Evolutionary conservation across 495 filamentous ascomycete species (phyloP).

Genomic region (Pyrenula massariospora): DNA sequence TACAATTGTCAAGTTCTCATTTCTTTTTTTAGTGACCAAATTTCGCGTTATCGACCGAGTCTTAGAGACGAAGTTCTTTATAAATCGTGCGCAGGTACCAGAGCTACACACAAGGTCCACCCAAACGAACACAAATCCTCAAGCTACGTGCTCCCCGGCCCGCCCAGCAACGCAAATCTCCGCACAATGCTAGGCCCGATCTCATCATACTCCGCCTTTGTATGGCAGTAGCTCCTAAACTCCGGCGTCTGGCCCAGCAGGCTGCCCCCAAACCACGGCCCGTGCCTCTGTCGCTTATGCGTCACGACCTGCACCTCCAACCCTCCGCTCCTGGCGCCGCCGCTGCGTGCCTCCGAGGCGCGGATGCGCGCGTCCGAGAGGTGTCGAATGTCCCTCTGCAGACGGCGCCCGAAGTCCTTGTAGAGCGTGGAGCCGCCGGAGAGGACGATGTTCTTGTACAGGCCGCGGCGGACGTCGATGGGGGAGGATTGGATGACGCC

Average conservation of each 20-base stretch:
- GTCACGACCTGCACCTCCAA: constrained; percentile 93
- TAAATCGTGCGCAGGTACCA: too few species aligned
- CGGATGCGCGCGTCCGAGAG: constrained; percentile 84
- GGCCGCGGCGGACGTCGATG: constrained; percentile 89
- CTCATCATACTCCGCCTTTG: constrained; percentile 93
- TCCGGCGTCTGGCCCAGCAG: constrained; percentile 97
- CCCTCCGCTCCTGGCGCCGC: constrained; percentile 67
- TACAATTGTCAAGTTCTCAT: too few species aligned
- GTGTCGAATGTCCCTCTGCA: constrained; percentile 94
- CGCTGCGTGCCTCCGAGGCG: constrained; percentile 83
- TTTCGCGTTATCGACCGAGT: too few species aligned
- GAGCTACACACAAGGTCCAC: too few species aligned
- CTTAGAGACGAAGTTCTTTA: too few species aligned
- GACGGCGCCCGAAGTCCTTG: constrained; percentile 88
- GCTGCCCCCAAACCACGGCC: constrained; percentile 96
- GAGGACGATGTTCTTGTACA: constrained; percentile 99
- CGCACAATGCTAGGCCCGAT: constrained; percentile 90
- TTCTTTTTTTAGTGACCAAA: too few species aligned
- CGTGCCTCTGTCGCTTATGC: constrained; percentile 91
- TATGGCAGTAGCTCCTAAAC: constrained; percentile 97
- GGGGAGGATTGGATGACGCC: constrained; percentile 93
- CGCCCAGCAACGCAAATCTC: constrained; percentile 87
- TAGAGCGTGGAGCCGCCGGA: constrained; percentile 94
- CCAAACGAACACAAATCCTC: too few species aligned
- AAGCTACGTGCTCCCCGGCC: constrained; percentile 59